Base-by-base conservation (phyloP, 192 early-diverging fungal genomes). In the Spizellomyces punctatus region DNA sequence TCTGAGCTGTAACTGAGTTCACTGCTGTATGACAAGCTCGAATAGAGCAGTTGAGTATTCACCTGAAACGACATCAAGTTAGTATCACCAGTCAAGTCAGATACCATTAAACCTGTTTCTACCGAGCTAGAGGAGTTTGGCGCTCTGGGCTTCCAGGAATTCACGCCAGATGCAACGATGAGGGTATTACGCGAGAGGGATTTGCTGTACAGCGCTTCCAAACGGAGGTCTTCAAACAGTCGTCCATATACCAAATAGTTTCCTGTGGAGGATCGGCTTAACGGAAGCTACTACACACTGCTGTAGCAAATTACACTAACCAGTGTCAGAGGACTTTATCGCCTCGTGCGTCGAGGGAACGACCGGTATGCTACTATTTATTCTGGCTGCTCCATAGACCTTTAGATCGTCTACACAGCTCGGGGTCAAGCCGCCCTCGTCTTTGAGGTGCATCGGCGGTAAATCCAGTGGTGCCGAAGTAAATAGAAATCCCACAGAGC, bases 401-500 rank as follows among this genome's bases (percentile, higher is more conserved):
- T 22, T 56, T 22, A 56, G 6, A 56, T 56, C 54, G 22, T 56
- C 54, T 36, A 36, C 27, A 36, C 27, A 36, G 27, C 27, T 36
- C 27, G 27, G 27, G 27, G 27, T 36, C 58, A 71, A 10, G 6
- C 57, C 71, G 8, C 27, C 55, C 50, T 76, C 63, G 7, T 71
- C 71, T 6, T 14, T 12, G 10, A 72, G 12, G 17, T 36, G 58
- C 48, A 59, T 21, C 14, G 44, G 46, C 46, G 77, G 76, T 6
- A 76, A 41, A 19, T 71, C 41, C 62, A 98, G 74, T 8, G 90
- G 85, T 27, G 82, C 70, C 4, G 94, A 93, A 6, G 94, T 89
- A 66, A 89, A 93, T 14, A 98, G 75, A 64, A 94, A 96, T 3
- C 93, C 94, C 8, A 91, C 84, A 7, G 90, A 91, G 60, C 66